Evolutionary conservation across 2,329 filamentous ascomycete genomes (phyloP), one percentile per base, ranked within the genome.

Genomic region (Aspergillus brunneoviolaceus): DNA sequence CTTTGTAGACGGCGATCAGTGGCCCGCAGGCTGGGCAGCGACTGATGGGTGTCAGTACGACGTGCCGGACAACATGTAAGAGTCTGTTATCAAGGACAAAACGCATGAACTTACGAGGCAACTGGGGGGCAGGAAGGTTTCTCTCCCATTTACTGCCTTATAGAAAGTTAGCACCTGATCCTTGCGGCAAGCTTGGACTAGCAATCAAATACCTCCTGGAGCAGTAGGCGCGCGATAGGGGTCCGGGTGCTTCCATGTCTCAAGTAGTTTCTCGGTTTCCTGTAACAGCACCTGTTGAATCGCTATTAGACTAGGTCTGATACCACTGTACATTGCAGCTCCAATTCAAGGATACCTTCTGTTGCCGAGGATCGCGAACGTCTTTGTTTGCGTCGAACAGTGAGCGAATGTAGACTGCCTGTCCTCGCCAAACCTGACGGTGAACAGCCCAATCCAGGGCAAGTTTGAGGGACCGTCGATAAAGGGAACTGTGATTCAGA

Each of bases 201-300:
- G 6, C 31, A 9, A 21, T 45, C 21, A n/a, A 23, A n/a, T 55
- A 95, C 94, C 95, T 84, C 95, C 95, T 11, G 95, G 95, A 45
- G 95, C 94, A 48, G 92, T 96, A 14, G 95, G 95, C 66, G 89
- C 86, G 68, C 86, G 83, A 76, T 96, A 98, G 33, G 95, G 93
- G 76, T 99, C 95, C 3, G 95, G 95, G 74, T 99, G 95, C 81
- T 98, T 98, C 94, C 94, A 99, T 77, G 89, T 90, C 72, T 95
- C 87, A 64, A 99, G 81, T 60, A 97, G 76, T 68, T 89, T 89
- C 77, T 98, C 93, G 4, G 95, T 94, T 80, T 97, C 92, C 63
- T 87, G 86, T 66, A 98, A 84, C 60, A 99, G 79, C 53, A 87
- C 87, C 95, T 99, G 49, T 61, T 31, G 65, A 59, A 49, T 33